These are phyloP conservation scores for Hyaloperonospora arabidopsidis DNA, from an alignment of 352 stramenopile species.

Conservation along the genomic window DNA sequence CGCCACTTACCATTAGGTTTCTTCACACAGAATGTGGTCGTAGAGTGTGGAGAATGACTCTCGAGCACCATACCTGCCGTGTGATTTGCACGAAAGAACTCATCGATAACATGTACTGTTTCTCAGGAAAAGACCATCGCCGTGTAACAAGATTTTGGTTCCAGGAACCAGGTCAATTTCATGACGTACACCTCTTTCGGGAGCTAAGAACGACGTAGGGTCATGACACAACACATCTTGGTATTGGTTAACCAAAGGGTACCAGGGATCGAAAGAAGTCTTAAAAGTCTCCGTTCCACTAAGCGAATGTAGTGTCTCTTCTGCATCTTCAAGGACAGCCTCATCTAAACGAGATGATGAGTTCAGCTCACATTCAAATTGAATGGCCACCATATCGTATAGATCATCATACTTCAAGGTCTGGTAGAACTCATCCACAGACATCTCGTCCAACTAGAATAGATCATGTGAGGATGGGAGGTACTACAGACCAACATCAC, in stretches of 20 bases:
- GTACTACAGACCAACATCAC: not conserved
- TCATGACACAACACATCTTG: too few species aligned
- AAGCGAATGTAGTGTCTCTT: constrained; percentile 1
- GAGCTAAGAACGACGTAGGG: too few species aligned
- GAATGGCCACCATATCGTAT: not conserved
- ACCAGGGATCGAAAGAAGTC: constrained; percentile 2
- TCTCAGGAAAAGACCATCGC: too few species aligned
- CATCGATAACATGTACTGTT: too few species aligned
- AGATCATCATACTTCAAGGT: not conserved
- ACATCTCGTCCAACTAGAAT: not conserved
- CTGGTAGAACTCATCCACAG: not conserved
- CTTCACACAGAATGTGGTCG: too few species aligned
- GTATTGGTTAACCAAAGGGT: not conserved
- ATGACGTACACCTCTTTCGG: too few species aligned
- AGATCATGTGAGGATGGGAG: not conserved
- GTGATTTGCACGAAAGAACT: too few species aligned
- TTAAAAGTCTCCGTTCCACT: constrained; percentile 10
- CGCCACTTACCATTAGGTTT: too few species aligned
- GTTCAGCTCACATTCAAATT: not conserved
- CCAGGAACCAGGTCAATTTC: too few species aligned
- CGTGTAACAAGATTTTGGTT: too few species aligned
- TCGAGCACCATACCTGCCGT: too few species aligned
- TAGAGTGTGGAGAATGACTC: too few species aligned
- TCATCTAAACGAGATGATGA: constrained; percentile 5
- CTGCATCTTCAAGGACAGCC: constrained; percentile 5